A percentile compares a stretch with the other conserved stretches of the same genome.
Conservation (phyloP, 768 basidiomycete genomes). For the Auriscalpium orientale region DNA sequence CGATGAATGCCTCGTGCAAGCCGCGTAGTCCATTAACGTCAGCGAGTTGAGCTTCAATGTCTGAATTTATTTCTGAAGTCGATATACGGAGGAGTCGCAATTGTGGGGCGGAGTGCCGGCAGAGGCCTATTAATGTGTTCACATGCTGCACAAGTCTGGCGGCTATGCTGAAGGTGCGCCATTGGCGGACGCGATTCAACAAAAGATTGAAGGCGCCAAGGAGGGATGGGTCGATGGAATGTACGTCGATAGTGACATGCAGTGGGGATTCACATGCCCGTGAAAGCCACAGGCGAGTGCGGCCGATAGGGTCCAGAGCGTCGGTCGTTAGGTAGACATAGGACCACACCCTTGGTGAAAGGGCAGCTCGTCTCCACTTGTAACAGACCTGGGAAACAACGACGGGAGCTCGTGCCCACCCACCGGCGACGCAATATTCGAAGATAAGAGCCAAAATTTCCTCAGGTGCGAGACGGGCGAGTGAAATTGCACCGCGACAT, state of each 20-base stretch:
- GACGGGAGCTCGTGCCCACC: slow-evolving; percentile 49
- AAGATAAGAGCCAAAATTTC: slow-evolving; percentile 52
- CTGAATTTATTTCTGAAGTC: slow-evolving; percentile 7
- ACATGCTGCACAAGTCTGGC: slow-evolving; percentile 30
- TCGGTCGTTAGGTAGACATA: slow-evolving; percentile 45
- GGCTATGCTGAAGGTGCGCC: slow-evolving; percentile 37
- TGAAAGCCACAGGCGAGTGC: slow-evolving; percentile 44
- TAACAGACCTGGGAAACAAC: slow-evolving; percentile 52
- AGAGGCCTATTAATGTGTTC: slow-evolving; percentile 32
- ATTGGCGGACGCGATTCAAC: slow-evolving; percentile 30
- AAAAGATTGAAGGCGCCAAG: slow-evolving; percentile 24
- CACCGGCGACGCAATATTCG: slow-evolving; percentile 39
- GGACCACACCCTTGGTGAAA: slow-evolving; percentile 50
- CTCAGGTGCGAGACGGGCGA: slow-evolving; percentile 47
- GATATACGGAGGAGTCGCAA: slow-evolving; percentile 27
- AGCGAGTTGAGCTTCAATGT: neutral
- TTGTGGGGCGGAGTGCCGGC: slow-evolving; percentile 28
- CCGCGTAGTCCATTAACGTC: slow-evolving; percentile 2
- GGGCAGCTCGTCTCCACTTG: slow-evolving; percentile 48
- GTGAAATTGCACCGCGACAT: slow-evolving; percentile 40
- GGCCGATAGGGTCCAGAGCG: slow-evolving; percentile 31
- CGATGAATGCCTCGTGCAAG: slow-evolving; percentile 18
- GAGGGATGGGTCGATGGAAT: slow-evolving; percentile 25
- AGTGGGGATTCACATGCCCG: slow-evolving; percentile 38
- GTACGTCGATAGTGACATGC: slow-evolving; percentile 33